Evolutionary conservation across 2,329 filamentous ascomycete species (phyloP), one percentile per base, ranked within the genome.

Genomic region (Tolypocladium pustulatum): DNA sequence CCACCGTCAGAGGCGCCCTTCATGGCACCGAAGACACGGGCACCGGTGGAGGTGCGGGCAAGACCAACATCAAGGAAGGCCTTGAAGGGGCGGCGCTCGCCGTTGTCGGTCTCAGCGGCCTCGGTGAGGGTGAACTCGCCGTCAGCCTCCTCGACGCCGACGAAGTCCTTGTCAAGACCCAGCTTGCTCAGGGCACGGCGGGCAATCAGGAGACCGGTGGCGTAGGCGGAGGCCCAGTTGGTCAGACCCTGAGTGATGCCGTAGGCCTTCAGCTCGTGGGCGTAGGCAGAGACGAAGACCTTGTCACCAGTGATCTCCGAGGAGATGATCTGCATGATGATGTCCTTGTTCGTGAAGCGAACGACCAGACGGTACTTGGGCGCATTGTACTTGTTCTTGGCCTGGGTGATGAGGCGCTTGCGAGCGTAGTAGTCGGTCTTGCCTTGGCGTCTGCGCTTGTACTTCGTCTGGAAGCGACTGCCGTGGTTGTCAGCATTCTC

Each of bases 351-450:
- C 85, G 91, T 95, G 89, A 96, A 96, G 78, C 94, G 94, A 76
- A 99, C 91, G 68, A 99, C 94, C 75, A 99, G 89, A 75, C 94
- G 90, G 89, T 99, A 97, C 87, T 99, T 99, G 81, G 94, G 94
- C 65, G 94, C 89, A 82, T 96, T 96, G 89, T 97, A 99, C 89
- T 99, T 99, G 91, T 99, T 99, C 91, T 97, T 99, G 82, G 94
- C 94, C 86, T 99, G 94, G 83, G 91, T 92, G 85, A 97, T 94
- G 79, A 99, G 86, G 75, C 94, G 89, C 90, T 97, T 97, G 79
- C 94, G 93, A 76, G 94, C 94, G 80, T 97, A 97, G 91, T 99
- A 99, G 79, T 99, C 94, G 83, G 94, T 99, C 90, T 99, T 99
- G 77, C 94, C 94, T 74, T 88, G 76, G 69, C 90, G 87, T 80